Evolutionary conservation across 2,329 filamentous ascomycete species (phyloP), one percentile per base, ranked within the genome.

Genomic region (Penicillium sp.): DNA sequence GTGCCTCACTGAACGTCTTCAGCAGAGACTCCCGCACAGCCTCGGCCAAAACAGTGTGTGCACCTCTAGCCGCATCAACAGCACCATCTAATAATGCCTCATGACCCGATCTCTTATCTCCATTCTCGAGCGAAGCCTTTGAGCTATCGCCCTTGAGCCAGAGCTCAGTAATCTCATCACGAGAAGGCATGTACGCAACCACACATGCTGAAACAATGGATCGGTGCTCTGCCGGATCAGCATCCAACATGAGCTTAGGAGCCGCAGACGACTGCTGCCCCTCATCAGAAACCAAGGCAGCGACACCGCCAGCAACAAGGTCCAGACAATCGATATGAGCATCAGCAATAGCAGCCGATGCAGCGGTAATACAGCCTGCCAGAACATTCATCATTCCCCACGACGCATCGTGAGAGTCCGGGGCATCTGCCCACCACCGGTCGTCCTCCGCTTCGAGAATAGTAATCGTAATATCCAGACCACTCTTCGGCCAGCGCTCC

Each of bases 401-500:
- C 13, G 88, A 84, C 57, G 85, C 85, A 53, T 85, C 81, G 51
- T 69, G 70, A 18, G 62, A 74, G 52, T 74, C 77, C 8, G 71
- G 67, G 18, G 75, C 74, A 67, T 84, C 81, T 4, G 81, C 84
- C 80, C 82, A 84, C 79, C 82, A 85, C 33, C 79, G 77, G 64
- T 93, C 88, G 69, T 96, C 90, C 67, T 97, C 94, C 3, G 90
- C 93, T 74, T 99, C 94, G 16, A 99, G 79, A 45, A 99, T 85
- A 0, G 91, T 96, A 45, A 99, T 85, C 16, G 96, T 87, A 38
- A 99, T 86, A 69, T 99, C 94, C n/a, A 96, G 86, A 42, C 90
- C 92, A 70, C 90, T 96, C 79, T 99, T 99, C n/a, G 94, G 94
- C 90, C 93, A 99, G 52, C 93, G 81, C 69, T 96, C 92, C 13